Evolutionary conservation across 1,139 yeast genomes (phyloP).

Genomic region (Kurtzmaniella quercitrusa): DNA sequence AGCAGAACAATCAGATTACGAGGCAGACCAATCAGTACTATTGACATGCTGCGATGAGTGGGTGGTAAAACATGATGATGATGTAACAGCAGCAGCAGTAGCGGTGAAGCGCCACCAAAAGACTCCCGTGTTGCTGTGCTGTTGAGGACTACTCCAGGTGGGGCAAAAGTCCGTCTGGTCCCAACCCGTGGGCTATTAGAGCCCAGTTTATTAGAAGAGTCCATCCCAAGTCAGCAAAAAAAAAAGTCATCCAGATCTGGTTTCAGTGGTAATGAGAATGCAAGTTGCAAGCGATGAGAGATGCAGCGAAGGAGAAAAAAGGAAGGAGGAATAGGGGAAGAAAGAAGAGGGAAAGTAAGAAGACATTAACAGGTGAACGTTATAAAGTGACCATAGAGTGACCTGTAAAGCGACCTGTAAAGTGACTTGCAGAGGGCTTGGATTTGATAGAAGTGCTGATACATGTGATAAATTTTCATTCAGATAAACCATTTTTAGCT

Average conservation of each 20-base stretch:
- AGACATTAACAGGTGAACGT: no score
- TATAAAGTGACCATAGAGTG: no score
- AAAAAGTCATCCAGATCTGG: not conserved
- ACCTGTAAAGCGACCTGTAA: no score
- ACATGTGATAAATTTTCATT: no score
- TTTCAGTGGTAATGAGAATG: not conserved
- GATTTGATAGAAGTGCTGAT: no score
- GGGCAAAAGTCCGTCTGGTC: not conserved
- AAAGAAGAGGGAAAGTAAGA: no score
- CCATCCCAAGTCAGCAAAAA: not conserved
- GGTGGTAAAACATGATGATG: not conserved
- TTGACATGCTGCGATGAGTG: conserved; percentile 5
- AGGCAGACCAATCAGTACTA: conserved; percentile 16
- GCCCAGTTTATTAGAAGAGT: not conserved
- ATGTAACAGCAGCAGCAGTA: no score
- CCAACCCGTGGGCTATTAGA: conserved; percentile 1
- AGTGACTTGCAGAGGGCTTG: no score
- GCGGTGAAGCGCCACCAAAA: not conserved
- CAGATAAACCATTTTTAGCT: no score
- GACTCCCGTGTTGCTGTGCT: not conserved
- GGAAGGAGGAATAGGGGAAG: no score
- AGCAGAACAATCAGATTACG: conserved; percentile 40
- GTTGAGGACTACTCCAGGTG: not conserved
- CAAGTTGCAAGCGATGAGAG: conserved; percentile 1
- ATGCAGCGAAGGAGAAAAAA: not conserved